A percentile compares a stretch with the other conserved stretches of the same genome.
Conservation (phyloP, 495 filamentous ascomycete species). For the Podospora sp. region DNA sequence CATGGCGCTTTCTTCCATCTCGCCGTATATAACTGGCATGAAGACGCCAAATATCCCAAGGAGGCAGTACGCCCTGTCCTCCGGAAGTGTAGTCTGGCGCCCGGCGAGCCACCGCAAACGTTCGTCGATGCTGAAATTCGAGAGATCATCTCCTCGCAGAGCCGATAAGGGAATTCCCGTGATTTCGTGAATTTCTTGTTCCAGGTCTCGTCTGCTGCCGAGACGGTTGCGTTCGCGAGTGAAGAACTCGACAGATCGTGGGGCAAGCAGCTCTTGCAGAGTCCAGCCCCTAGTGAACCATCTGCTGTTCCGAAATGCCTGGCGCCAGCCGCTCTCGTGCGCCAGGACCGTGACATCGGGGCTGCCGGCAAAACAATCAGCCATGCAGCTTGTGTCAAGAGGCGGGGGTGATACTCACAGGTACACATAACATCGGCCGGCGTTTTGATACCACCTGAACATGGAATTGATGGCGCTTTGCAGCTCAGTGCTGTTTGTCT, state of each 20-base stretch:
- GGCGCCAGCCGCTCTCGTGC: neutral
- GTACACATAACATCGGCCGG: slow-evolving; percentile 42
- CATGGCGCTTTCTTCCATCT: neutral
- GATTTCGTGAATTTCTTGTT: neutral
- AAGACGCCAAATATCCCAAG: neutral
- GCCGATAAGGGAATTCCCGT: neutral
- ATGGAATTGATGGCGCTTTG: slow-evolving; percentile 45
- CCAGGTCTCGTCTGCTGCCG: neutral
- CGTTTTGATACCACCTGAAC: slow-evolving; percentile 40
- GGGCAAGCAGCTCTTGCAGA: slow-evolving; percentile 44
- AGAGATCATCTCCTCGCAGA: neutral
- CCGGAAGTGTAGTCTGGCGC: neutral
- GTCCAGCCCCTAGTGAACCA: slow-evolving; percentile 49
- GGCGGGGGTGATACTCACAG: slow-evolving; percentile 22
- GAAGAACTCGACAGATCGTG: slow-evolving; percentile 35
- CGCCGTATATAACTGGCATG: slow-evolving; percentile 10
- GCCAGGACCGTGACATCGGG: neutral
- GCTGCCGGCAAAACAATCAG: too few species aligned
- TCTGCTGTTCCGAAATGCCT: slow-evolving; percentile 23
- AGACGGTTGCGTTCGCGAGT: slow-evolving; percentile 13
- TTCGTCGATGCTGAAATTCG: neutral
- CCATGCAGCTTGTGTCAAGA: too few species aligned
- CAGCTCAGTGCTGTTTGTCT: slow-evolving; percentile 43
- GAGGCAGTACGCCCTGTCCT: slow-evolving; percentile 7
- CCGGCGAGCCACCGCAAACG: neutral